phyloP scores from a whole-genome alignment of 768 basidiomycete genomes.

The Naganishia vishniacii region DNA sequence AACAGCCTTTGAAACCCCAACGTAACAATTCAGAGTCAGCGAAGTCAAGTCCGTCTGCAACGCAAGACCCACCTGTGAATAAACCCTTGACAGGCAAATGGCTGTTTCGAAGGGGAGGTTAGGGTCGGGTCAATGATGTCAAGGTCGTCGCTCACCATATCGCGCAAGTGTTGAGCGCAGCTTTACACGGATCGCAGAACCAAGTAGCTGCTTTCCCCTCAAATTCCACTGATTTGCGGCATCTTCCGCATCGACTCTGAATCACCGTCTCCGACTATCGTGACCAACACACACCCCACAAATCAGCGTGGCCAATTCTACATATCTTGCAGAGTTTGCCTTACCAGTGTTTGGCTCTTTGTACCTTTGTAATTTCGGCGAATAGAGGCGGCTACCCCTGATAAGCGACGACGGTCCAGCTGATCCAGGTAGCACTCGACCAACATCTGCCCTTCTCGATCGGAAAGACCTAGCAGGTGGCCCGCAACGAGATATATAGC shows the following conservation, averaged over 20 bases:
- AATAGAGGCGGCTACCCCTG: constrained; percentile 19
- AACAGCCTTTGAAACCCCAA: not conserved
- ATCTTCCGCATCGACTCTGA: constrained; percentile 23
- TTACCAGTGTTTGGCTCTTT: constrained; percentile 23
- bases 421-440: constrained; percentile 24
- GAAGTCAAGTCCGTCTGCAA: too few relatives aligned
- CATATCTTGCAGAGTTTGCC: not conserved
- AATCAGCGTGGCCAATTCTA: too few relatives aligned
- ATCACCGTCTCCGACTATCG: constrained; percentile 23
- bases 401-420: constrained; percentile 23
- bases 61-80: not conserved
- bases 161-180: constrained; percentile 18
- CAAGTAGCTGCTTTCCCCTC: constrained; percentile 12
- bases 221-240: constrained; percentile 19
- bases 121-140: too few relatives aligned
- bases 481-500: constrained; percentile 17
- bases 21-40: not conserved
- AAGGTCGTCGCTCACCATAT: constrained; percentile 26
- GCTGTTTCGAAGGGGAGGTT: constrained; percentile 3
- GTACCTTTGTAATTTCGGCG: constrained; percentile 4
- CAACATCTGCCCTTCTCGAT: constrained; percentile 14
- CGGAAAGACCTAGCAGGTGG: not conserved
- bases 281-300: not conserved
- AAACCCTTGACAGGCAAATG: constrained; percentile 22
- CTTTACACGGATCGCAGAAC: constrained; percentile 26